These are phyloP conservation scores for Yarrowia keelungensis DNA, from an alignment of 805 yeast species.

Conservation along the genomic window DNA sequence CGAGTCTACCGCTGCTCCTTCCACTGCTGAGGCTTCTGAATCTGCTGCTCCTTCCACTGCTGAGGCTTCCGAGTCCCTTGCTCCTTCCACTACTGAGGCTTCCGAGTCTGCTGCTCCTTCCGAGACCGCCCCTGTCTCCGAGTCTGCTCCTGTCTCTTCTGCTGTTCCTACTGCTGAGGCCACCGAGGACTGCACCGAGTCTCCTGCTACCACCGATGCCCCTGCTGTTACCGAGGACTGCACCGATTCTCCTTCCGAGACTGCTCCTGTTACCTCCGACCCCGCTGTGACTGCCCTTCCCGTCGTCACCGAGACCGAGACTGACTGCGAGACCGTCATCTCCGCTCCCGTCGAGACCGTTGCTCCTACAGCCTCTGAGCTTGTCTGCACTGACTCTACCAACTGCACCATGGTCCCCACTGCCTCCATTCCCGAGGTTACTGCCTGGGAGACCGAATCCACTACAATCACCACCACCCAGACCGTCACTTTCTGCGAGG, in stretches of 20 bases:
- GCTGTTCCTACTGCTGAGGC: background rate
- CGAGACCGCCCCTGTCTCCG: background rate
- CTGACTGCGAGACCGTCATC: background rate
- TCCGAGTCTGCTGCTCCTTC: background rate
- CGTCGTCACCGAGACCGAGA: background rate
- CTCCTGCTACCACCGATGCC: background rate
- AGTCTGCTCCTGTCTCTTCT: background rate
- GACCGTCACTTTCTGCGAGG: conserved; percentile 12
- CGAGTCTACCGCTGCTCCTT: background rate
- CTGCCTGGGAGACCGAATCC: background rate
- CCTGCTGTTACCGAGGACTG: background rate
- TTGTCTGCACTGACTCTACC: background rate
- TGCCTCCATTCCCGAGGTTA: background rate
- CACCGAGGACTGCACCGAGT: background rate
- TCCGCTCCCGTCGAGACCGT: background rate
- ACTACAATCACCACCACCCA: conserved; percentile 3
- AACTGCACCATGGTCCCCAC: too few species aligned
- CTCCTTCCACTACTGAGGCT: background rate
- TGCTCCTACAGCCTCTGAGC: too few species aligned
- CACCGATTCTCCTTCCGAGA: background rate
- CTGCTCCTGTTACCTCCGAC: background rate
- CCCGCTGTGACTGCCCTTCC: background rate
- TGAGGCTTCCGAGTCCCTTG: background rate
- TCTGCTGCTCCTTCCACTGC: background rate
- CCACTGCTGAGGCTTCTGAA: background rate